These are phyloP conservation scores for Phytophthora podocarpi DNA, from an alignment of 352 stramenopile genomes.

Conservation along the genomic window DNA sequence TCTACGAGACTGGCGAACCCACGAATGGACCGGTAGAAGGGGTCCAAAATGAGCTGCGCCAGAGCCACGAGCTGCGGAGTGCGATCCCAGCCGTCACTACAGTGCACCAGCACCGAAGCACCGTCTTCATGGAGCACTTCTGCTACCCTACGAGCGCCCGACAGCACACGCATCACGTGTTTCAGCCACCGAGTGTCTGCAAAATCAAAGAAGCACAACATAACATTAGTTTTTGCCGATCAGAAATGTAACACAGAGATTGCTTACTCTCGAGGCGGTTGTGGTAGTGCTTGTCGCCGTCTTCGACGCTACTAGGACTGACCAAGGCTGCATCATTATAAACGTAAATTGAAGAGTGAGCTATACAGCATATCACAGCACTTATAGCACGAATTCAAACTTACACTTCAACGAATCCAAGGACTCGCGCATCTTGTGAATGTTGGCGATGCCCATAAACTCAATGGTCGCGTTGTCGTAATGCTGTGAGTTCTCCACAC, in stretches of 20 bases:
- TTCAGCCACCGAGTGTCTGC: constrained; percentile 96
- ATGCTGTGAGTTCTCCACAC: constrained; percentile 96
- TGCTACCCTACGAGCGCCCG: constrained; percentile 68
- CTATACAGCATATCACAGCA: background rate
- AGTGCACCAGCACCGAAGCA: constrained; percentile 85
- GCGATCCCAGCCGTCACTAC: constrained; percentile 88
- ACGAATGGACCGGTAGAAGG: constrained; percentile 85
- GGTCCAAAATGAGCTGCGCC: constrained; percentile 86
- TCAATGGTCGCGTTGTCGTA: constrained; percentile 96
- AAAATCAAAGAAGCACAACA: constrained; percentile 6
- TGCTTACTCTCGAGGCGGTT: constrained; percentile 82
- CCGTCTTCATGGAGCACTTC: constrained; percentile 87
- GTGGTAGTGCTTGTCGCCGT: constrained; percentile 90
- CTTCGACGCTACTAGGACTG: constrained; percentile 80
- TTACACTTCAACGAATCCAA: constrained; percentile 87
- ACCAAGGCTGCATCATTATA: constrained; percentile 56
- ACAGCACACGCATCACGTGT: constrained; percentile 92
- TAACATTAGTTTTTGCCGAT: background rate
- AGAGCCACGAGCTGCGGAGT: constrained; percentile 84
- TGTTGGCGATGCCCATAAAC: constrained; percentile 99
- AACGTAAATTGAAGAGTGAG: constrained; percentile 7
- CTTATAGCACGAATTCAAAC: constrained; percentile 9
- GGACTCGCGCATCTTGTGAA: constrained; percentile 98
- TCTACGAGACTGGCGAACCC: constrained; percentile 85
- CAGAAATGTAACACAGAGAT: background rate